Conservation (phyloP, 1,284 basidiomycete species). For the Sanghuangporus weigelae region DNA sequence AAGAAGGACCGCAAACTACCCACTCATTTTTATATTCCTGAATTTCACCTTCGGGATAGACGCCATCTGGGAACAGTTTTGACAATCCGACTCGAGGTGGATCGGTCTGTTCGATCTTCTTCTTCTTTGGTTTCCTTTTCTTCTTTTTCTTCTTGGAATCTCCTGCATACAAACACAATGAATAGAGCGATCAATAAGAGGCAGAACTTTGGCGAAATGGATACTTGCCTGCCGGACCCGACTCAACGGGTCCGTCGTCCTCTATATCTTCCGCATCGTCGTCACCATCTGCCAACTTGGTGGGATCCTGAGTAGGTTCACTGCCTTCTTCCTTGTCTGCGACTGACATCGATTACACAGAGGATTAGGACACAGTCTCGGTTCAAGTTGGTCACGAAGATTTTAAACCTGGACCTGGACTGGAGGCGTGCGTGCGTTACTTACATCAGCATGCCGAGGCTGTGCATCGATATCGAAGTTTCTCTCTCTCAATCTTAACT, state of each 20-base stretch:
- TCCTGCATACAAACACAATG: conserved; percentile 9
- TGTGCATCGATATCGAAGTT: not conserved
- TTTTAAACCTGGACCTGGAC: not conserved
- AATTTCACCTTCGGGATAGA: conserved; percentile 90
- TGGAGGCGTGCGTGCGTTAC: not conserved
- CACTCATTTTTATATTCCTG: conserved; percentile 91
- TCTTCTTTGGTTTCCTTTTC: conserved; percentile 91
- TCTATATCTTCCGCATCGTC: conserved; percentile 28
- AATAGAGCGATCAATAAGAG: conserved; percentile 5
- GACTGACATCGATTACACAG: not conserved
- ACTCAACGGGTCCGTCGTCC: conserved; percentile 25
- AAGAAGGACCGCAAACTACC: conserved; percentile 25
- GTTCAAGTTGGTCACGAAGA: not conserved
- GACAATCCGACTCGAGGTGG: conserved; percentile 90
- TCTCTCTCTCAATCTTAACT: not conserved
- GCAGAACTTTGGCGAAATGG: not conserved
- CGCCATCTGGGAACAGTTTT: conserved; percentile 83
- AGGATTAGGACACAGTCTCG: not conserved
- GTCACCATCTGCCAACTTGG: conserved; percentile 20
- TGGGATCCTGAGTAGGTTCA: not conserved
- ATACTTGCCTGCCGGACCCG: conserved; percentile 19
- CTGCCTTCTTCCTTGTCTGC: not conserved
- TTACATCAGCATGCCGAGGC: not conserved
- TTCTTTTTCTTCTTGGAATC: conserved; percentile 83
- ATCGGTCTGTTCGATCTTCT: conserved; percentile 77